Evolutionary conservation across 108 stramenopile genomes (phyloP).

Genomic region (Nannochloropsis oceanica): DNA sequence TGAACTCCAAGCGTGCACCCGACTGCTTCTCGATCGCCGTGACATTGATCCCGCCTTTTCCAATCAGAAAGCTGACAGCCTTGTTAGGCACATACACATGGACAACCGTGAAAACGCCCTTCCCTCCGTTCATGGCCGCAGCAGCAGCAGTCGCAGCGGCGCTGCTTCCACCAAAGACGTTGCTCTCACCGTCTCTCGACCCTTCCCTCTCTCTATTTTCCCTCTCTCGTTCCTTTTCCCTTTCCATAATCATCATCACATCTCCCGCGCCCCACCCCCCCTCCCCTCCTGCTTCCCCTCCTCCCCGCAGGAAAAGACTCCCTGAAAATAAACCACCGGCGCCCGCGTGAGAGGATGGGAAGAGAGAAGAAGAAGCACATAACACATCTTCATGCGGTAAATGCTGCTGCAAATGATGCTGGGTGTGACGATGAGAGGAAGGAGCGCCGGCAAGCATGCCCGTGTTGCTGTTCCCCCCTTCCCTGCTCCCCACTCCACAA

Average conservation of each 20-base stretch:
- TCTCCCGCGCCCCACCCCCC: too few species aligned
- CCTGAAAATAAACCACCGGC: background rate
- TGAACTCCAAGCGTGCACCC: background rate
- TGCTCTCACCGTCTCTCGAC: too few species aligned
- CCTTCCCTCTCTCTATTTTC: too few species aligned
- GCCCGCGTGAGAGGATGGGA: background rate
- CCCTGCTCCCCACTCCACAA: background rate
- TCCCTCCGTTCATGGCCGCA: background rate
- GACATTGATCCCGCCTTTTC: background rate
- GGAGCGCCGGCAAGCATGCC: background rate
- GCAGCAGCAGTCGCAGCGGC: too few species aligned
- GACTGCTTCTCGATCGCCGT: background rate
- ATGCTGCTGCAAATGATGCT: background rate
- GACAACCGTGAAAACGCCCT: background rate
- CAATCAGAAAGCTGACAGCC: background rate
- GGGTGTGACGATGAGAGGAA: background rate
- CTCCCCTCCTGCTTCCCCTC: background rate
- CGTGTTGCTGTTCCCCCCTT: background rate
- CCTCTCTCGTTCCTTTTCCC: too few species aligned
- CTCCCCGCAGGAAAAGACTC: background rate
- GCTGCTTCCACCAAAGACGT: too few species aligned
- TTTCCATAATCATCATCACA: too few species aligned
- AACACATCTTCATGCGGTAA: background rate
- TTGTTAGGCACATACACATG: background rate
- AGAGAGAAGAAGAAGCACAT: background rate